These are phyloP conservation scores for Penicillium decumbens DNA, from an alignment of 2,329 filamentous ascomycete genomes.

Conservation along the genomic window DNA sequence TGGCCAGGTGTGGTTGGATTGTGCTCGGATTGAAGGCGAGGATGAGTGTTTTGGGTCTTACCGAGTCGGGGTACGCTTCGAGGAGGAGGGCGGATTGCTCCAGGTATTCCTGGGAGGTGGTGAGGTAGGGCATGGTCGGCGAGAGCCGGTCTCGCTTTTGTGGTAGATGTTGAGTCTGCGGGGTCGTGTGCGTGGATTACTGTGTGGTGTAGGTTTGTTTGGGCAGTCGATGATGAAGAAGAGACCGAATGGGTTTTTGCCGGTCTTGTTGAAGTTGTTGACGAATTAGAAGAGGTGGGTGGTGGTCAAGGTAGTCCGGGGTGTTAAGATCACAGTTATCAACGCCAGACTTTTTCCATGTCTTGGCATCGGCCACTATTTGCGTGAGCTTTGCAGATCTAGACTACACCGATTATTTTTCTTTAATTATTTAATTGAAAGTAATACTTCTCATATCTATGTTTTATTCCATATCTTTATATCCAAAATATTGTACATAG, in stretches of 20 bases:
- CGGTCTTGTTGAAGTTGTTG: not conserved
- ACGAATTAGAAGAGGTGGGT: slow-evolving; percentile 4
- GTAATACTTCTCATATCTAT: not conserved
- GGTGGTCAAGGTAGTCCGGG: slow-evolving; percentile 13
- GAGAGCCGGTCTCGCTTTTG: slow-evolving; percentile 15
- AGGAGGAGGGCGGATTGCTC: slow-evolving; percentile 80
- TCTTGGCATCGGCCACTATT: slow-evolving; percentile 18
- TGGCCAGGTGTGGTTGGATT: slow-evolving; percentile 2
- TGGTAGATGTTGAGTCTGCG: slow-evolving; percentile 1
- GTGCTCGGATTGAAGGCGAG: not conserved
- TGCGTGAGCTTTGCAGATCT: not conserved
- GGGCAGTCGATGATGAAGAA: not conserved
- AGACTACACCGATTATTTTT: not conserved
- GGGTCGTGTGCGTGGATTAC: not conserved
- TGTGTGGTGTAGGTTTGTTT: not conserved
- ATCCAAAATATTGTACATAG: not conserved
- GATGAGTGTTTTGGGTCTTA: slow-evolving; percentile 44
- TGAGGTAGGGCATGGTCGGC: slow-evolving; percentile 67
- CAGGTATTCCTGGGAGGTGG: slow-evolving; percentile 85
- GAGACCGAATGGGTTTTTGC: not conserved
- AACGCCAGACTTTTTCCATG: slow-evolving; percentile 24
- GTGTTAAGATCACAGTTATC: slow-evolving; percentile 15
- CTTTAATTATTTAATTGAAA: not conserved
- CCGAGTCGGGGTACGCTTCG: slow-evolving; percentile 77
- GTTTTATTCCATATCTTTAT: not conserved